Evolutionary conservation across 2,329 filamentous ascomycete species (phyloP), one percentile per base, ranked within the genome.

Genomic region (Clarireedia sp.): DNA sequence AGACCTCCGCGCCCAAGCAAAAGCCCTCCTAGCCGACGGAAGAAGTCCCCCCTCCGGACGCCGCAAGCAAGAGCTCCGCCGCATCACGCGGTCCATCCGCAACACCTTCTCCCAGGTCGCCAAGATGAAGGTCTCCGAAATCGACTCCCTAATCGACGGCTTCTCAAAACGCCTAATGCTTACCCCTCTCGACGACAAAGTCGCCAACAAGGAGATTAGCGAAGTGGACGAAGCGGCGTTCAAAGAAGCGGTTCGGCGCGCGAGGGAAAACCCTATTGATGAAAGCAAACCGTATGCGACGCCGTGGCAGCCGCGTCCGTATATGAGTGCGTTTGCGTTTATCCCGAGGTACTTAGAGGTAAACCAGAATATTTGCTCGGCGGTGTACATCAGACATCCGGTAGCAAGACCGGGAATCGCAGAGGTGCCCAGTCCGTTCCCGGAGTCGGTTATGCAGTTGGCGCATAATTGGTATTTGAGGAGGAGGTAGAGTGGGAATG

Each of bases 301-400:
- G 1, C 94, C 94, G 12, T 99, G 94, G 94, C 75, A 79, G 61
- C 94, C 94, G 12, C 80, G 90, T 55, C 80, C 86, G 51, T 97
- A 82, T 72, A 95, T 99, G 88, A 79, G 82, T 51, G 85, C 91
- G 0, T 99, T 99, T 72, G 90, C 91, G 23, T 96, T 96, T 72
- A 90, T 99, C 63, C 94, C 94, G 10, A 78, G 88, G 53, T 99
- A 97, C 71, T 81, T 99, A 58, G 95, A 99, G 74, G 94, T 99
- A 64, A 96, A 97, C 77, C 94, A 95, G 72, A 95, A 91, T 68
- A 87, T 97, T 66, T 99, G 94, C 73, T 86, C 91, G 1, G 94
- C 94, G 10, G 90, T 99, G 41, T 99, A 99, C 71, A 75, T 99
- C 59, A 81, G 94, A 56, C 92, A 99, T 75, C 94, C 94, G 0